Evolutionary conservation across 176 grass and related monocot species (phyloP).

Genomic region (Miscanthus lutarioriparius): DNA sequence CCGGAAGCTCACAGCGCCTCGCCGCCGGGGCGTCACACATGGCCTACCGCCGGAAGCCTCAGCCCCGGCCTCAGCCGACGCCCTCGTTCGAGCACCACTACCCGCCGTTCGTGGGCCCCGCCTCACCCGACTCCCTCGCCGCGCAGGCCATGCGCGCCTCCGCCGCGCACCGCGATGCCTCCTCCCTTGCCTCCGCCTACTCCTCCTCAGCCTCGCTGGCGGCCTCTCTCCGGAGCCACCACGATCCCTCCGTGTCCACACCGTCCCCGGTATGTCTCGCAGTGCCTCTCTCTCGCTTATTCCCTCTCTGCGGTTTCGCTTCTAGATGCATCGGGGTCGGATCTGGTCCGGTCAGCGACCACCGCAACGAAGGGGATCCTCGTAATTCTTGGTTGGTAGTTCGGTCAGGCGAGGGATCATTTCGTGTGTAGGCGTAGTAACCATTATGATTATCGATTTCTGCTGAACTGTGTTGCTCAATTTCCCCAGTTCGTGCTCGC

Average conservation of each 20-base stretch:
- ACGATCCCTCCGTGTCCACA: constrained; percentile 53
- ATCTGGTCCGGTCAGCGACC: constrained; percentile 44
- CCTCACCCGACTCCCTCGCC: constrained; percentile 68
- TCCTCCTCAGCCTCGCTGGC: constrained; percentile 47
- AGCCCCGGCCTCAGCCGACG: not conserved
- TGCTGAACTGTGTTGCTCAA: not conserved
- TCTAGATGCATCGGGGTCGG: constrained; percentile 30
- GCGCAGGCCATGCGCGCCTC: constrained; percentile 95
- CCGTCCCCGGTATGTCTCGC: constrained; percentile 38
- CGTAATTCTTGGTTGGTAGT: not conserved
- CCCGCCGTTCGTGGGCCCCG: constrained; percentile 31
- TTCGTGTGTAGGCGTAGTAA: not conserved
- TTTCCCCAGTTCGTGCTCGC: not conserved
- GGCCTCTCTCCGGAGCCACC: constrained; percentile 45
- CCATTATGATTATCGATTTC: not conserved
- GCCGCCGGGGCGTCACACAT: constrained; percentile 17
- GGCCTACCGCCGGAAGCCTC: constrained; percentile 52
- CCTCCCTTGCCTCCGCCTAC: constrained; percentile 90
- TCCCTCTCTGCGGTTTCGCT: not conserved
- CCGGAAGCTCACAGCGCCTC: not conserved
- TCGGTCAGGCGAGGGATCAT: not conserved
- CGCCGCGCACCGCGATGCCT: constrained; percentile 88
- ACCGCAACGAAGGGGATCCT: not conserved
- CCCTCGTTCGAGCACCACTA: constrained; percentile 35
- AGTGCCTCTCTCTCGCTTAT: not conserved